Percentiles rank a stretch among this genome's conserved stretches.
Evolutionary conservation across 2,329 filamentous ascomycete genomes (phyloP).

Genomic region (Microcera coccophila): DNA sequence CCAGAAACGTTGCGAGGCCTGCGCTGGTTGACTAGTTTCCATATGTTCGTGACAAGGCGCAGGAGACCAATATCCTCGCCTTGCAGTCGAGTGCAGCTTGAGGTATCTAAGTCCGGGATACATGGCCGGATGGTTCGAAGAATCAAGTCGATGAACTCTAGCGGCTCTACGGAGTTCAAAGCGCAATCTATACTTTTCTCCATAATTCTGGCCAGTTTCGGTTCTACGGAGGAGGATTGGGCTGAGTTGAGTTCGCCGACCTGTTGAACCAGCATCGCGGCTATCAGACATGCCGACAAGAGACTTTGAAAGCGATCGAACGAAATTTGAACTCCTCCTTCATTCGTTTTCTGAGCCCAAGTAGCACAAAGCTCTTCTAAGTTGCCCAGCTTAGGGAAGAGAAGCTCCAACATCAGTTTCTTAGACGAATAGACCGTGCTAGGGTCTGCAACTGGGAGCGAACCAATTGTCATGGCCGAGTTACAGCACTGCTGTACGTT

Average conservation of each 20-base stretch:
- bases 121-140: constrained; percentile 43
- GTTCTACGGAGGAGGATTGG: constrained; percentile 48
- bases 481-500: constrained; percentile 2
- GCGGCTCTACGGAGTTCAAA: constrained; percentile 43
- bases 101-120: constrained; percentile 42
- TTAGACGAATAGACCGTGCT: constrained; percentile 40
- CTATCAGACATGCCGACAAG: constrained; percentile 45
- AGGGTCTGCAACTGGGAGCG: constrained; percentile 27
- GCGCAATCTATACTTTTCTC: constrained; percentile 40
- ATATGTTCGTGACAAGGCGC: constrained; percentile 41
- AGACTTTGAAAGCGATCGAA: constrained; percentile 51
- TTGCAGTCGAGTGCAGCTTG: constrained; percentile 37
- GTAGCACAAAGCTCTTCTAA: constrained; percentile 43
- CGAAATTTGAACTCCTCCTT: constrained; percentile 48
- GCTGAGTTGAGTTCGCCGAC: constrained; percentile 45
- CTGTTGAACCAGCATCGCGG: constrained; percentile 45
- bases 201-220: constrained; percentile 38
- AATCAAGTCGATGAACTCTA: constrained; percentile 44
- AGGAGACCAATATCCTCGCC: constrained; percentile 40
- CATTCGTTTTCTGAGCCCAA: constrained; percentile 44
- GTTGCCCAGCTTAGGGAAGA: constrained; percentile 51
- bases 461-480: constrained; percentile 5
- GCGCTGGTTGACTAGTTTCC: constrained; percentile 19
- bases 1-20: constrained; percentile 24
- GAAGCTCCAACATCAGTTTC: constrained; percentile 51